These are phyloP conservation scores for Obelidium mucronatum DNA, from an alignment of 192 early-diverging fungal genomes.

Conservation along the genomic window DNA sequence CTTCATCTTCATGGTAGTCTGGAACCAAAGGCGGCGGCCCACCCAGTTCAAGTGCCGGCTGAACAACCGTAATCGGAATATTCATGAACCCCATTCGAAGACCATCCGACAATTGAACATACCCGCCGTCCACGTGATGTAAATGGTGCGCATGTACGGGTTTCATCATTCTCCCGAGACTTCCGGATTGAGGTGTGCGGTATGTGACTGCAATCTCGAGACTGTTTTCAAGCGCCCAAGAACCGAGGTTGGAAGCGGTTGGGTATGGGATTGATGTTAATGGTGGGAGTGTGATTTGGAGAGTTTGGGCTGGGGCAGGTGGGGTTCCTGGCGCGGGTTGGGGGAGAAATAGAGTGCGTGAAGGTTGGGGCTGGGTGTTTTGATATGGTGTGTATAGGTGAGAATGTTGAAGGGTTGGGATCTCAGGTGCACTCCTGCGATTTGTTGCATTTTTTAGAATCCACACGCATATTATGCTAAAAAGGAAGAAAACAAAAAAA, in stretches of 20 bases:
- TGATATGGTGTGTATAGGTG: slow-evolving; percentile 32
- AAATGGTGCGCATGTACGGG: slow-evolving; percentile 9
- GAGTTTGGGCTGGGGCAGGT: not conserved
- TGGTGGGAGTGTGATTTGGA: not conserved
- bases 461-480: not conserved
- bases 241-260: slow-evolving; percentile 14
- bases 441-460: too few species aligned
- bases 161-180: slow-evolving; percentile 16
- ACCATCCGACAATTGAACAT: not conserved
- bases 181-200: not conserved
- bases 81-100: not conserved
- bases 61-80: slow-evolving; percentile 6
- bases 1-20: not conserved
- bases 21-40: too few species aligned
- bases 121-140: slow-evolving; percentile 17
- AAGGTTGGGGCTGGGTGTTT: not conserved
- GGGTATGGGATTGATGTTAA: slow-evolving; percentile 16
- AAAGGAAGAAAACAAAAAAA: too few species aligned
- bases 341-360: not conserved
- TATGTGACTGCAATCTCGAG: slow-evolving; percentile 11
- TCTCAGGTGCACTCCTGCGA: slow-evolving; percentile 4
- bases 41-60: not conserved
- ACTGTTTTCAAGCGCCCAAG: slow-evolving; percentile 26
- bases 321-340: not conserved
- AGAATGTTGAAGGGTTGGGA: not conserved